Evolutionary conservation across 805 yeast species (phyloP), one percentile per base, ranked within the genome.

Genomic region (Kazachstania bromeliacearum): DNA sequence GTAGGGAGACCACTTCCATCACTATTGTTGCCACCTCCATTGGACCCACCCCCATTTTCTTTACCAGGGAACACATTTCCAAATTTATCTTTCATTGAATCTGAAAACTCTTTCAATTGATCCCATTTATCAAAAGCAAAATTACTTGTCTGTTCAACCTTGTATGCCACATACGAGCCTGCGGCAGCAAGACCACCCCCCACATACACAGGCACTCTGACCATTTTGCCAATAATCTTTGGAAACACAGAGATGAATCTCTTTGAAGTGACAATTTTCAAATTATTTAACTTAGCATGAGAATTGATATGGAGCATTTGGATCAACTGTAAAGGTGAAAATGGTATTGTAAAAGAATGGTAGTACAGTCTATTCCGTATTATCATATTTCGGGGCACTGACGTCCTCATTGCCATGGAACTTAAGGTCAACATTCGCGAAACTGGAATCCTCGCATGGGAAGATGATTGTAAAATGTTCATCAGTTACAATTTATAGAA

Each of bases 121-220:
- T 68, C 66, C 29, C 89, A 48, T 51, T 75, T 75, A 41, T 82
- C 94, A 37, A 68, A 68, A 0, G 95, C 75, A 48, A 72, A 84
- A 26, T 57, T 66, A 0, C 84, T 69, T 1, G 94, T 94, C 58
- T 89, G 94, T 36, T 87, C 94, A 7, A 88, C 82, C 57, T 92
- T 89, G 58, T 88, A 88, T 14, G 88, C 85, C 33, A 89, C 78
- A 54, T 87, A 92, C 2, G 95, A 80, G 0, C 95, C 94, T 6
- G 94, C 95, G 8, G 96, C 97, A 2, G 94, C 96, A 24, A 87
- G 60, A 0, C 95, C 87, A 6, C 94, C 88, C 2, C 96, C 97
- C 0, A 87, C 63, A 43, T 79, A 79, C 0, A 85, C 89, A 0
- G 96, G 96, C 2, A 80, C 57, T 43, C 71, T 73, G 1, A 74